Base-by-base conservation (phyloP, 257 asterid genomes). In the Gentiana dahurica region DNA sequence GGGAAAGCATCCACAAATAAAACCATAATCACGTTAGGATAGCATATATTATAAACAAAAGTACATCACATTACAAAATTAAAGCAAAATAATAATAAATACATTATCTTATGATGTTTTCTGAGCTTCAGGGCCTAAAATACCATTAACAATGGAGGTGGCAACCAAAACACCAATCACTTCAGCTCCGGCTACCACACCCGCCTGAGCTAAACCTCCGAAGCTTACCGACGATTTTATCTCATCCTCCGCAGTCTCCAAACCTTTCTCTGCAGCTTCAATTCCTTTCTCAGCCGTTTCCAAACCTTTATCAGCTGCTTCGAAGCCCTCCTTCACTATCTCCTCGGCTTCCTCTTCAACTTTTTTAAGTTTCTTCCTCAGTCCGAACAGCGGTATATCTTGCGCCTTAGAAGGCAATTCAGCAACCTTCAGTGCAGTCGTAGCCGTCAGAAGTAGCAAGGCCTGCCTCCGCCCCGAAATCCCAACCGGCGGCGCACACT, bases 311-410 rank as follows among this genome's bases (percentile, higher is more conserved):
- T 85, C 95, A 51, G 82, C 94, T 0, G 89, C 85, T 67, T 86
- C 90, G 71, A 89, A 73, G 4, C 94, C 95, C 71, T 89, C 95
- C 71, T 78, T 75, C 55, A 86, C 90, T 7, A 89, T 53, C 77
- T 69, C 66, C 66, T 78, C 95, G 6, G 86, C 97, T 59, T 67
- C 78, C 74, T 86, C 66, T 79, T 84, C 94, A 58, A 9, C 93
- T 70, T 83, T 81, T 66, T 67, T 73, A 45, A 89, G 77, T 68
- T 78, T 70, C 63, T 66, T 70, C 64, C 89, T 69, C 59, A 89
- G 55, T 32, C 97, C 94, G 61, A 89, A 89, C 55, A 89, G 77
- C 8, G 86, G 86, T 11, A 84, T 86, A 54, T 86, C 95, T 75
- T 59, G 67, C 44, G 95, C 95, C 32, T 59, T 73, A 24, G 89